phyloP scores from a whole-genome alignment of 1,139 yeast genomes.

The Nadsonia commutata region DNA sequence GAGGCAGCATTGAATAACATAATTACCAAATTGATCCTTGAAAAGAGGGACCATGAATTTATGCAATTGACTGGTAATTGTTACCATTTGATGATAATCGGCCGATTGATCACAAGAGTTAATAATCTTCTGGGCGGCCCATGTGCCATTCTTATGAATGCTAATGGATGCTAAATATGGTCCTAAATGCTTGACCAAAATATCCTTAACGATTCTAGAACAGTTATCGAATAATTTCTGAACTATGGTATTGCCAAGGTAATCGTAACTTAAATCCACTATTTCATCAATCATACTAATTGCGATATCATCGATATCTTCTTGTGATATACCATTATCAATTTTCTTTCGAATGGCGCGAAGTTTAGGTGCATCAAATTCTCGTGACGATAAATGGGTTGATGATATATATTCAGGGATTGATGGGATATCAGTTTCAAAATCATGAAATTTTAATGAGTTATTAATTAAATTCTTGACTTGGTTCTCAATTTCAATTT shows the following conservation, averaged over 20 bases:
- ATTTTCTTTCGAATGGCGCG: conserved; percentile 39
- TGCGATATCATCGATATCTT: conserved; percentile 71
- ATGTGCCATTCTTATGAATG: conserved; percentile 93
- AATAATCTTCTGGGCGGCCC: conserved; percentile 97
- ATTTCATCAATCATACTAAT: conserved; percentile 77
- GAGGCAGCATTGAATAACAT: conserved; percentile 86
- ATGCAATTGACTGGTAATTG: conserved; percentile 55
- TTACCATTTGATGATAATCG: conserved; percentile 46
- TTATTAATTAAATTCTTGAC: conserved; percentile 22
- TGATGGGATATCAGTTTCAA: conserved; percentile 16
- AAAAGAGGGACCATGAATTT: conserved; percentile 79
- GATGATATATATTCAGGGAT: conserved; percentile 16
- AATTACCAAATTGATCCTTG: conserved; percentile 93
- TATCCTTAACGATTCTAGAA: conserved; percentile 56
- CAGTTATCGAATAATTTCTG: conserved; percentile 74
- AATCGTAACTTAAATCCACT: conserved; percentile 84
- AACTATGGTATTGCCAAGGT: conserved; percentile 88
- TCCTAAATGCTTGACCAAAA: conserved; percentile 66
- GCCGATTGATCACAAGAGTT: conserved; percentile 41
- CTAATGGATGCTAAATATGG: conserved; percentile 85
- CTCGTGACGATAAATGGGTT: conserved; percentile 28
- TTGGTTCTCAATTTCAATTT: conserved; percentile 14
- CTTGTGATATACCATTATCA: conserved; percentile 28
- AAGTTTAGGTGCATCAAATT: conserved; percentile 77
- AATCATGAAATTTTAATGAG: conserved; percentile 14